Base-by-base conservation (phyloP, 331 rosid species). In the Cydonia oblonga region DNA sequence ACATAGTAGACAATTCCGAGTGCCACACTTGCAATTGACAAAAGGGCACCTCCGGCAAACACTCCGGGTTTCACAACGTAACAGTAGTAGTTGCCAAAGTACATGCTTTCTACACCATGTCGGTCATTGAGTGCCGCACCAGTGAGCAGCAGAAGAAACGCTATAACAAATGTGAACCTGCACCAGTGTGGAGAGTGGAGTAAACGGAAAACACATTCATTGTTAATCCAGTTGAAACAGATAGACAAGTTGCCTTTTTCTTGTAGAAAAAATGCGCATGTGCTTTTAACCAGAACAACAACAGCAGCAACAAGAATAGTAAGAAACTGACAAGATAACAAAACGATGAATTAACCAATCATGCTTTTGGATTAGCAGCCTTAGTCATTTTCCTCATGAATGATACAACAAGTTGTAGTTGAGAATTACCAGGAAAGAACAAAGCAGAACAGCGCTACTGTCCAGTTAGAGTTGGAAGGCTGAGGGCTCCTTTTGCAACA, bases 21-120 rank as follows among this genome's bases (percentile, higher is more conserved):
- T 29, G 66, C 33, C 79, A 82, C 80, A 78, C 96, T 89, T 42
- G 89, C 82, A 71, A 84, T 51, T 23, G 92, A 79, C 66, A 91
- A 53, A 64, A 84, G 1, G 18, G 98, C 82, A 5, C 95, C 91
- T 5, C 85, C 86, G 1, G 89, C 78, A 74, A 93, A 91, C 51
- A 93, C 96, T 61, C 97, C 92, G 1, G 97, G 92, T 75, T 87
- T 93, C 72, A 93, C 92, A 68, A 91, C 92, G 72, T 89, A 89
- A 84, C 98, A 93, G 72, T 84, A 79, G 82, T 86, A 87, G 84
- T 60, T 71, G 68, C 90, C 88, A 7, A 87, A 86, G 81, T 87
- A 85, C 71, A 71, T 53, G 76, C 71, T 75, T 80, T 83, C 89
- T 30, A 86, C 65, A 1, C 88, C 86, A 14, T 82, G 92, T 65